Evolutionary conservation across 75 land plant genomes (phyloP).

Genomic region (Azolla pinnata): DNA sequence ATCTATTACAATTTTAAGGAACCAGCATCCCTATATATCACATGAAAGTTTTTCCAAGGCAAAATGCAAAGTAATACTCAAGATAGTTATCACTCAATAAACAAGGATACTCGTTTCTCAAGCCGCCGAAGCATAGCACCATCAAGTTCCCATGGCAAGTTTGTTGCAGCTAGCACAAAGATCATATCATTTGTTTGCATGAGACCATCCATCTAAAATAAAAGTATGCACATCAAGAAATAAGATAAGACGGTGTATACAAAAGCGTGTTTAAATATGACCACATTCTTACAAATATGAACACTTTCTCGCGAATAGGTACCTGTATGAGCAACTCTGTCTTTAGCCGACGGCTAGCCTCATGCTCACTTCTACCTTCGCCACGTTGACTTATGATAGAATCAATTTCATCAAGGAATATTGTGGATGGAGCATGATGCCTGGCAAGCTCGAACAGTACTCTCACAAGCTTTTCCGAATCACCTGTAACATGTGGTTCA

Average conservation of each 20-base stretch:
- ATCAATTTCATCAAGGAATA: constrained; percentile 97
- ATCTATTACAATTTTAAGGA: constrained; percentile 38
- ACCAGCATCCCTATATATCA: too few species aligned
- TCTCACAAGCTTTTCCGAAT: constrained; percentile 85
- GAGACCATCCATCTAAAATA: constrained; percentile 89
- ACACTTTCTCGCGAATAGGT: too few species aligned
- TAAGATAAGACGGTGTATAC: neutral
- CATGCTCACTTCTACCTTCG: constrained; percentile 95
- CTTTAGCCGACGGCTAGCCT: constrained; percentile 91
- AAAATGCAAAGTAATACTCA: constrained; percentile 2
- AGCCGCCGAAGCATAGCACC: constrained; percentile 96
- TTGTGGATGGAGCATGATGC: constrained; percentile 95
- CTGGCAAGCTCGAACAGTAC: constrained; percentile 94
- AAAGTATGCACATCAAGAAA: neutral
- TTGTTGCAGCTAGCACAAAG: constrained; percentile 95
- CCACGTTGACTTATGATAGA: constrained; percentile 94
- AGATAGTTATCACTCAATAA: neutral
- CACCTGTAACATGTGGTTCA: constrained; percentile 58
- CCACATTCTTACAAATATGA: too few species aligned
- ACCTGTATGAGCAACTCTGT: constrained; percentile 98
- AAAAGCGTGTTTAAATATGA: too few species aligned
- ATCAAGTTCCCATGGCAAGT: constrained; percentile 96
- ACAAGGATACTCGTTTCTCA: constrained; percentile 78
- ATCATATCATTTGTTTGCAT: constrained; percentile 75
- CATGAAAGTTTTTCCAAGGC: neutral